These are phyloP conservation scores for Fusarium phyllophilum DNA, from an alignment of 2,329 filamentous ascomycete species.

Conservation along the genomic window DNA sequence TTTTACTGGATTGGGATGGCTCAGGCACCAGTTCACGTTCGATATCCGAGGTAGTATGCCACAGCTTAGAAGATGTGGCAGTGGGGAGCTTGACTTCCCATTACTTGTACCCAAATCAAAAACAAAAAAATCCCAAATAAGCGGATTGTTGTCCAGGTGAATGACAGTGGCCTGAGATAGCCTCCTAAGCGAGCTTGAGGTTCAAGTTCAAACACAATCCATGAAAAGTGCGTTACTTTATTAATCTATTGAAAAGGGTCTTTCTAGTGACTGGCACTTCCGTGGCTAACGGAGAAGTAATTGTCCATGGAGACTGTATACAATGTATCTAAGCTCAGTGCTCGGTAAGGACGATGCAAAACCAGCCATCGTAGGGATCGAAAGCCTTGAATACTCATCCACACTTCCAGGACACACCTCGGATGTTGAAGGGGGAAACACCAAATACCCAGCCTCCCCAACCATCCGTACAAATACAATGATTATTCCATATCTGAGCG, in stretches of 20 bases:
- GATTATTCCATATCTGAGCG: slow-evolving; percentile 18
- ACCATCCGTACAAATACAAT: slow-evolving; percentile 24
- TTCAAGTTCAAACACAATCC: background rate
- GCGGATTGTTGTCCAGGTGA: background rate
- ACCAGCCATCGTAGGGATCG: background rate
- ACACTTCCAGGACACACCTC: slow-evolving; percentile 1
- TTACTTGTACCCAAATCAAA: slow-evolving; percentile 23
- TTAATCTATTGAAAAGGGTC: slow-evolving; percentile 20
- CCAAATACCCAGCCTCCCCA: slow-evolving; percentile 2
- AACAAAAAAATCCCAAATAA: slow-evolving; percentile 24
- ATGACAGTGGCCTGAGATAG: background rate
- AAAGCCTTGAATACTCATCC: background rate
- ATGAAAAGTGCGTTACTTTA: background rate
- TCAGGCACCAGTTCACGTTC: slow-evolving; percentile 28
- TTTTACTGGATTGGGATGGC: slow-evolving; percentile 34
- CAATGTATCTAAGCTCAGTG: slow-evolving; percentile 11
- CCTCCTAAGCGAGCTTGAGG: background rate
- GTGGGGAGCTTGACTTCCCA: slow-evolving; percentile 19
- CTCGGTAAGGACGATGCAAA: background rate
- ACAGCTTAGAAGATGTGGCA: slow-evolving; percentile 12
- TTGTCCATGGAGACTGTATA: background rate
- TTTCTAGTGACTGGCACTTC: slow-evolving; percentile 1
- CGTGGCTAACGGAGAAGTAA: background rate
- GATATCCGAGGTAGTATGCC: slow-evolving; percentile 26
- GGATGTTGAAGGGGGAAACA: slow-evolving; percentile 13